A percentile compares a stretch with the other conserved stretches of the same genome.
phyloP scores from a whole-genome alignment of 345 rosid genomes.

The Draba incana region DNA sequence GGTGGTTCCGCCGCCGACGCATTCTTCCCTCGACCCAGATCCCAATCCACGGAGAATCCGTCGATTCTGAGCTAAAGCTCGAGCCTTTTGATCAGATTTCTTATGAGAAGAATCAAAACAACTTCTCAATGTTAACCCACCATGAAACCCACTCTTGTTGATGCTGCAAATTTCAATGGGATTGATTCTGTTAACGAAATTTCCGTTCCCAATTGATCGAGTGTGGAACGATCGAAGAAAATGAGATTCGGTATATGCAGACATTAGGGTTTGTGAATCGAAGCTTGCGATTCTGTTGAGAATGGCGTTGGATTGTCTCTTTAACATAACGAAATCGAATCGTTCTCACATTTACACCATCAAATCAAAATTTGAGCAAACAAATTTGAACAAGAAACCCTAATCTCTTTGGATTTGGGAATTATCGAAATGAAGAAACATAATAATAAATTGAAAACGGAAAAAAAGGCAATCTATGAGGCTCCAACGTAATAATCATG shows the following conservation, averaged over 20 bases:
- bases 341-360: slow-evolving; percentile 50
- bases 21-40: slow-evolving; percentile 49
- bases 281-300: slow-evolving; percentile 42
- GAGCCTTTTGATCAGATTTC: slow-evolving; percentile 47
- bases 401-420: background rate
- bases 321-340: slow-evolving; percentile 54
- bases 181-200: slow-evolving; percentile 19
- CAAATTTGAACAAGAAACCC: too few species aligned
- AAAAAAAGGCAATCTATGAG: background rate
- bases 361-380: background rate
- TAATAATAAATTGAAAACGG: background rate
- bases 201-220: slow-evolving; percentile 18
- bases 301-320: slow-evolving; percentile 39
- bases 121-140: slow-evolving; percentile 48
- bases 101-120: slow-evolving; percentile 48
- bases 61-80: slow-evolving; percentile 49
- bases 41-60: slow-evolving; percentile 51
- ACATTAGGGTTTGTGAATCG: slow-evolving; percentile 46
- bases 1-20: slow-evolving; percentile 33
- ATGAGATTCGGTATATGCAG: slow-evolving; percentile 36
- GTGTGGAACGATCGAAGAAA: slow-evolving; percentile 41
- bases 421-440: background rate
- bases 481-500: slow-evolving; percentile 45
- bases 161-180: slow-evolving; percentile 25
- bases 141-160: slow-evolving; percentile 11